Base-by-base conservation (phyloP, 2,329 filamentous ascomycete species). In the Colletotrichum kahawae region DNA sequence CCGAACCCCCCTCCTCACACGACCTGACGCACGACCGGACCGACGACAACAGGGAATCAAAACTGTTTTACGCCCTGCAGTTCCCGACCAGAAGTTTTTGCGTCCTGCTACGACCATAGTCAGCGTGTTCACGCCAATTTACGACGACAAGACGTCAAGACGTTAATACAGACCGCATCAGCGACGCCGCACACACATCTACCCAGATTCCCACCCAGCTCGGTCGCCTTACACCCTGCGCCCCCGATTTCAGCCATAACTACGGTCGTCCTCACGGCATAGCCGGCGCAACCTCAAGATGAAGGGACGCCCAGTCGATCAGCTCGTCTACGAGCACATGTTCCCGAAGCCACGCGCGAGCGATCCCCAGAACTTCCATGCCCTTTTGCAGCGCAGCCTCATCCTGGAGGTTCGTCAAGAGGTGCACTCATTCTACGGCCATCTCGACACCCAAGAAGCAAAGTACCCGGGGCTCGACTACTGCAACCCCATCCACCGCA, bases 381-480 rank as follows among this genome's bases (percentile, higher is more conserved):
- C 89, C 56, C 90, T 95, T 57, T 89, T 96, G 62, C 91, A 93
- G 79, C 91, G 93, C 75, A 90, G 92, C 82, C 90, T 96, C 64
- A 93, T 96, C 65, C 90, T 91, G 77, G 94, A 96, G 86, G 94
- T 96, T 73, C 93, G 94, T 73, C 92, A 94, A 81, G 94, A 96
- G 83, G 95, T 94, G 2, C 91, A 93, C 78, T 90, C 92, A 67
- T 96, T 95, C 85, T 96, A 95, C 83, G 94, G 94, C 78, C 93
- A 94, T 80, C 90, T 96, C 78, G 92, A 95, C 81, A 95, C 93
- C 31, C 91, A 93, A 78, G 94, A 96, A 86, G 94, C 94, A 78
- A 94, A 95, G 79, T 96, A 96, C 78, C 94, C 94, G 0, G 94
- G 94, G 34, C 90, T 96, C 71, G 94, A 96, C 87, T 96, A 96